Evolutionary conservation across 2,329 filamentous ascomycete genomes (phyloP), one percentile per base, ranked within the genome.

Genomic region (Eurotiales sp.): DNA sequence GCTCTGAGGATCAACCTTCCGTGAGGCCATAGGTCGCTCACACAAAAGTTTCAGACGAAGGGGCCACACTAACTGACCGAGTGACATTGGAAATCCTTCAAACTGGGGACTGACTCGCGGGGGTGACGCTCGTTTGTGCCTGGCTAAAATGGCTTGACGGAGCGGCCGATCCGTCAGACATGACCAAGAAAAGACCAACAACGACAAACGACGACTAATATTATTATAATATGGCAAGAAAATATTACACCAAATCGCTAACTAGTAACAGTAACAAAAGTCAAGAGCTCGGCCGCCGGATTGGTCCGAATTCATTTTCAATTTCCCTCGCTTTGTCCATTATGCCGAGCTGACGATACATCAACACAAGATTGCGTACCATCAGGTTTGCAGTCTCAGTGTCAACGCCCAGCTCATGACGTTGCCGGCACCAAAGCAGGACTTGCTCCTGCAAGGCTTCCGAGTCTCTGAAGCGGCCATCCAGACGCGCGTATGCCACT

Each of bases 291-390:
- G 36, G 50, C 34, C 41, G 41, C 22, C 44, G 36, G 12, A 34
- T 49, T 29, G 39, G 45, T 37, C 46, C 46, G 15, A 55, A 53
- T 32, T 46, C 50, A 30, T 30, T 50, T n/a, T 55, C 53, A 34
- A 55, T 51, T 25, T 55, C 50, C 23, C 50, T 46, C n/a, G 53
- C 50, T 41, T 50, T 52, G 39, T 55, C 53, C 53, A 55, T 46
- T 21, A 30, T 49, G 4, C 53, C 53, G 21, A 55, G 34, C 46
- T 55, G 53, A 29, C 53, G 53, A 47, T 55, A 55, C 46, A 55
- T 50, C 19, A 52, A 19, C 7, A 50, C 41, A 37, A 55, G 17
- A 21, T 55, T 55, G 10, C 53, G 53, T 17, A 55, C 32, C 39
- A 55, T 55, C 34, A 53, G 41, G 37, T 41, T 46, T 7, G 53